Conservation (phyloP, 2,329 filamentous ascomycete genomes). For the Hymenoscyphus salicellus region DNA sequence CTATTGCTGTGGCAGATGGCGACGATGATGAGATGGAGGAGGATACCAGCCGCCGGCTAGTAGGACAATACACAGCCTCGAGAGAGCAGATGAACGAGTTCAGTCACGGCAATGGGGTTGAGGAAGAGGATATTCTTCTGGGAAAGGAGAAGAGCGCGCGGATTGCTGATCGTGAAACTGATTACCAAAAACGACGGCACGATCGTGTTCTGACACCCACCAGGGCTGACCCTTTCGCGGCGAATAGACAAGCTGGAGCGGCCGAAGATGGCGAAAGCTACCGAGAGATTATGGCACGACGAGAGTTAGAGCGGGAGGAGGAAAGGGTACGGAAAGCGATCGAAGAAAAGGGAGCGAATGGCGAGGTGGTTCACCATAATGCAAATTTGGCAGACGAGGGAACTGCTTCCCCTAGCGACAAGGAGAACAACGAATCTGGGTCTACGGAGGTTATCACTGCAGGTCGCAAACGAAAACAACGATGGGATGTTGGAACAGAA, state of each 20-base stretch:
- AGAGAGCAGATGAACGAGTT: conserved; percentile 92
- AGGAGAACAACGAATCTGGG: conserved; percentile 70
- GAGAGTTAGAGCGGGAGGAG: conserved; percentile 91
- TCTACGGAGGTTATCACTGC: conserved; percentile 61
- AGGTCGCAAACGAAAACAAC: conserved; percentile 82
- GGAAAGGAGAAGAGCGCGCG: conserved; percentile 84
- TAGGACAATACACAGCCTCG: conserved; percentile 95
- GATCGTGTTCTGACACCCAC: conserved; percentile 84
- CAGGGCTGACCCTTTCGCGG: conserved; percentile 79
- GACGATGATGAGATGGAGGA: conserved; percentile 78
- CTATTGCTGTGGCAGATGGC: conserved; percentile 74
- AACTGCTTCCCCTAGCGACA: conserved; percentile 50
- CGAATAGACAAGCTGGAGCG: conserved; percentile 66
- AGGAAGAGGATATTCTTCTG: conserved; percentile 86
- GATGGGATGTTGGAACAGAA: conserved; percentile 80
- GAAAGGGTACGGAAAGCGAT: conserved; percentile 79
- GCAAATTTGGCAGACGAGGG: conserved; percentile 68
- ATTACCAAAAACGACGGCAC: conserved; percentile 95
- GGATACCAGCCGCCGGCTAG: conserved; percentile 72
- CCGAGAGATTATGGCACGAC: conserved; percentile 83
- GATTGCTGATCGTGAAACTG: conserved; percentile 89
- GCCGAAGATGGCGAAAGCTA: conserved; percentile 76
- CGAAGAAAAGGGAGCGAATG: conserved; percentile 63
- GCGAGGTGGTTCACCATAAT: conserved; percentile 60
- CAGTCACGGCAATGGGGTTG: conserved; percentile 76